Conservation (phyloP, 441 rosid genomes). For the Arabidopsis hybrid region DNA sequence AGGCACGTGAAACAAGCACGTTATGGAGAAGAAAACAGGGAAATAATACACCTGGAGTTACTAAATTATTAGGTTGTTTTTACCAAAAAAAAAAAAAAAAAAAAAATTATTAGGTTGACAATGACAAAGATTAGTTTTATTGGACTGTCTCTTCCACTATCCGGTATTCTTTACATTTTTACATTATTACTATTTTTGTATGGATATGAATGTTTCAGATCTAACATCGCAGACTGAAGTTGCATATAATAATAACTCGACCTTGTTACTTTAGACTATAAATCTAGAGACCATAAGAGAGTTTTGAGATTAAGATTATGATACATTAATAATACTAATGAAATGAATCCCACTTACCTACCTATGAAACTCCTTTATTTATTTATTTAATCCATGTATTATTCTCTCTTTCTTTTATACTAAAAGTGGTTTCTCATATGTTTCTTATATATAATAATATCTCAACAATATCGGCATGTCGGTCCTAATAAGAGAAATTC, state of each 20-base stretch:
- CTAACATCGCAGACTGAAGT: not conserved
- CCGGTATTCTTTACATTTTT: constrained; percentile 15
- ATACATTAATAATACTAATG: not conserved
- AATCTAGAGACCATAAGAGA: not conserved
- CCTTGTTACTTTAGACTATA: not conserved
- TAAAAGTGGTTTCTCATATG: constrained; percentile 26
- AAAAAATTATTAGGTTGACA: constrained; percentile 23
- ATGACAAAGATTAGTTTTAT: constrained; percentile 27
- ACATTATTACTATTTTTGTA: constrained; percentile 2
- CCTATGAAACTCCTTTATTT: not conserved
- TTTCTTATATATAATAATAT: not conserved
- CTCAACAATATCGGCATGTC: constrained; percentile 24
- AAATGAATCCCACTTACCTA: not conserved
- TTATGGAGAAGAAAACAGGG: constrained; percentile 24
- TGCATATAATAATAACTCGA: constrained; percentile 14
- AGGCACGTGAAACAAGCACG: constrained; percentile 46
- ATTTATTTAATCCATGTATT: not conserved
- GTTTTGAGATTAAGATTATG: not conserved
- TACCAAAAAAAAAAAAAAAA: no score
- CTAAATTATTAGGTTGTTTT: no score
- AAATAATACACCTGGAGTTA: constrained; percentile 28
- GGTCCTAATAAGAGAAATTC: constrained; percentile 2
- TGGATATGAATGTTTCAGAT: constrained; percentile 35
- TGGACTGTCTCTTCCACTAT: constrained; percentile 38
- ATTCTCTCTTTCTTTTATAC: not conserved